Base-by-base conservation (phyloP, 805 yeast species). In the Danielia reshetovae region DNA sequence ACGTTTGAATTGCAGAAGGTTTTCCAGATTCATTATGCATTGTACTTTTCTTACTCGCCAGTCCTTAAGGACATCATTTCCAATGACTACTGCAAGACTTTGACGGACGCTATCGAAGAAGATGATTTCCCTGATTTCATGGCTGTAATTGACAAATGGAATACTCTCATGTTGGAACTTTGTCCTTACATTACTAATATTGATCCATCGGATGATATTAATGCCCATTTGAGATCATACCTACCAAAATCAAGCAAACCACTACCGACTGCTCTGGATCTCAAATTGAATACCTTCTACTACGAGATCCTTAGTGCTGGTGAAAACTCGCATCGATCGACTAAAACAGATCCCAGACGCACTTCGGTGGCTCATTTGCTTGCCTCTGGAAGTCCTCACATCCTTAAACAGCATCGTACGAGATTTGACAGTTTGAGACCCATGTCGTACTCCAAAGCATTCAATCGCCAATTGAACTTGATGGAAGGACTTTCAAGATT, bases 1-100 rank as follows among this genome's bases (percentile, higher is more conserved):
- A 60, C 79, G 29, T 72, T 65, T 32, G 90, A 83, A 46, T 67
- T 82, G 35, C 81, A 77, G 27, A 52, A 59, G 38, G 44, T 66
- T 4, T 60, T 68, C 36, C 65, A 63, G 53, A 58, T 66, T 11
- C 71, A 66, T 38, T 62, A 56, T 34, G 52, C 66, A 4, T 49
- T 68, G 8, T 68, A 60, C 42, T 68, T 68, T 36, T 64, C 69
- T 1, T 66, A 65, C 33, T 64, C 70, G 1, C 49, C 40, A 6
- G 43, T 32, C 5, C 32, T 68, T 16, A 59, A 51, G 32, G 45
- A 54, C n/a, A 46, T 63, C 5, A 60, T 68, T 8, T 45, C 45
- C 16, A 42, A 56, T 4, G 64, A 65, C 15, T 67, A 60, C 36
- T 63, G 68, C 43, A 45, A 48, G 14, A 45, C 35, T 15, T 38